A percentile compares a stretch with the other conserved stretches of the same genome.
Evolutionary conservation across 176 grass and related monocot species (phyloP).

Genomic region (Canna indica): DNA sequence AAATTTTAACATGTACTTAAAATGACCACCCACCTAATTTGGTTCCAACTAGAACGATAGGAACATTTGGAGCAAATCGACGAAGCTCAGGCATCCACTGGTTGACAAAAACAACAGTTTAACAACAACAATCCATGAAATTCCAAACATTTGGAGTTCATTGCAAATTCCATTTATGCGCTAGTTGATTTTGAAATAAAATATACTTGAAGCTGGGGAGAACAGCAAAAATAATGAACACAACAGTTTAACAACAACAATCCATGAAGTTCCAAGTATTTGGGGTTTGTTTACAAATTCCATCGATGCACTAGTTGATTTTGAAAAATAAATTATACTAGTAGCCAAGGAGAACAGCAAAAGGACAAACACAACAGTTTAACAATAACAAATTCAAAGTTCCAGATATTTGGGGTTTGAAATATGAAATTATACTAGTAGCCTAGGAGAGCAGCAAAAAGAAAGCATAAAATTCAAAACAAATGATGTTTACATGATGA

Average conservation of each 20-base stretch:
- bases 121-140: too few relatives aligned
- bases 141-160: too few relatives aligned
- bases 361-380: too few relatives aligned
- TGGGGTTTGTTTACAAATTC: neutral
- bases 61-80: constrained; percentile 60
- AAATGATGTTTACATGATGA: neutral
- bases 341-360: too few relatives aligned
- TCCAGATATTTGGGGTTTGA: too few relatives aligned
- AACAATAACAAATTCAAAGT: too few relatives aligned
- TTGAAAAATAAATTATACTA: too few relatives aligned
- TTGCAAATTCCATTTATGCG: neutral
- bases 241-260: too few relatives aligned
- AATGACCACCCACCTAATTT: constrained; percentile 52
- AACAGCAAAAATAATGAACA: constrained; percentile 13
- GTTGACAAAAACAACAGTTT: constrained; percentile 19
- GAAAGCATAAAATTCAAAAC: neutral
- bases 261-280: too few relatives aligned
- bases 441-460: neutral
- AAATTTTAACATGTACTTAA: neutral
- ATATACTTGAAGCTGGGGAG: too few relatives aligned
- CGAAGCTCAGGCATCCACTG: constrained; percentile 98
- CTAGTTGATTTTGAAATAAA: too few relatives aligned
- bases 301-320: neutral
- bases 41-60: constrained; percentile 78
- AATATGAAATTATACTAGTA: neutral